A percentile compares a stretch with the other conserved stretches of the same genome.
Conservation (phyloP, 2,329 filamentous ascomycete genomes). For the Colletotrichum neosansevieriae region DNA sequence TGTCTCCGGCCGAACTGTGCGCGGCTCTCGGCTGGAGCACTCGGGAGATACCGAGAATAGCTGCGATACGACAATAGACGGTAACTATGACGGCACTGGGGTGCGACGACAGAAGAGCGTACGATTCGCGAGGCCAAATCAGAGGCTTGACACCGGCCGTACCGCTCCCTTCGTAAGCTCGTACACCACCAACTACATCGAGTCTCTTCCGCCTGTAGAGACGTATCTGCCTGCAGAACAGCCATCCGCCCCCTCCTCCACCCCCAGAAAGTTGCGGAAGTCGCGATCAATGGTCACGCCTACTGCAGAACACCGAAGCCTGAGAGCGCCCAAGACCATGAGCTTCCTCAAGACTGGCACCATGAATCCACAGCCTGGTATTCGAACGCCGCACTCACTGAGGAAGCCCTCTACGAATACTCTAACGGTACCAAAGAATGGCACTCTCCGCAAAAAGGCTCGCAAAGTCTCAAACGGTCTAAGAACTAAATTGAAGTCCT, state of each 20-base stretch:
- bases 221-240: conserved; percentile 54
- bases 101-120: conserved; percentile 66
- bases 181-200: conserved; percentile 27
- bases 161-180: conserved; percentile 14
- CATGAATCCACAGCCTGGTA: conserved; percentile 16
- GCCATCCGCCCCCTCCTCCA: conserved; percentile 59
- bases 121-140: conserved; percentile 58
- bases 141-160: background rate
- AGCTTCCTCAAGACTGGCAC: conserved; percentile 56
- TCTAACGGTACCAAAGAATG: conserved; percentile 11
- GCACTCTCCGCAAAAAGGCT: conserved; percentile 62
- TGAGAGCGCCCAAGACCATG: conserved; percentile 67
- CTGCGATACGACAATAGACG: background rate
- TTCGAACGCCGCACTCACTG: conserved; percentile 63
- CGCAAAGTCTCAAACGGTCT: conserved; percentile 73
- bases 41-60: background rate
- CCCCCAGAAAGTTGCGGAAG: conserved; percentile 64
- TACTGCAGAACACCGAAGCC: conserved; percentile 41
- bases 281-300: conserved; percentile 66
- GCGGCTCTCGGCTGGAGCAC: conserved; percentile 20
- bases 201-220: conserved; percentile 26
- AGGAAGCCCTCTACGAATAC: conserved; percentile 45
- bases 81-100: conserved; percentile 30
- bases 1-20: conserved; percentile 48
- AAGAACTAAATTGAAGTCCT: conserved; percentile 69